These are phyloP conservation scores for Fusarium vanettenii DNA, from an alignment of 2,329 filamentous ascomycete species.

Conservation along the genomic window DNA sequence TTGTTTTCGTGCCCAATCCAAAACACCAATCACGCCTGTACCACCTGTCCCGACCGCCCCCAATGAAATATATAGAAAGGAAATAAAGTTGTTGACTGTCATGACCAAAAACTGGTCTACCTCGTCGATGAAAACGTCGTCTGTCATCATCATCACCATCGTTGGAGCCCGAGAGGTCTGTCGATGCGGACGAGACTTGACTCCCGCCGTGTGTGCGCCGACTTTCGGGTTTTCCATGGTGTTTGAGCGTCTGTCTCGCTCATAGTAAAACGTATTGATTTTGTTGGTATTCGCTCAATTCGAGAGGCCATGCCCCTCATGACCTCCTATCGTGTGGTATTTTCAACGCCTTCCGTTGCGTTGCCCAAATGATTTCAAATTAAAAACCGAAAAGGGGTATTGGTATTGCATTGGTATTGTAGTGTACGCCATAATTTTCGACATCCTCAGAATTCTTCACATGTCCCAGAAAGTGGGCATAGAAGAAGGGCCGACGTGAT, in stretches of 20 bases:
- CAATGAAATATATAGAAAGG: conserved; percentile 20
- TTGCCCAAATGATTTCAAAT: conserved; percentile 37
- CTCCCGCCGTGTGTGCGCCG: neutral
- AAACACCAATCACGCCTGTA: conserved; percentile 35
- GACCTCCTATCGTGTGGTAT: conserved; percentile 35
- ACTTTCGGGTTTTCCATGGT: conserved; percentile 5
- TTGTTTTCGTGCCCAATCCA: conserved; percentile 26
- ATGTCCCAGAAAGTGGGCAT: conserved; percentile 52
- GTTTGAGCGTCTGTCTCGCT: conserved; percentile 35
- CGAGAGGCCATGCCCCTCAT: conserved; percentile 32
- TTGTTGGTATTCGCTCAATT: conserved; percentile 37
- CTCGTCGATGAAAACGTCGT: conserved; percentile 36
- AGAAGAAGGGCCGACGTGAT: conserved; percentile 47
- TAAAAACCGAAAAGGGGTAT: conserved; percentile 42
- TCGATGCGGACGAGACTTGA: neutral
- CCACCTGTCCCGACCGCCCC: conserved; percentile 15
- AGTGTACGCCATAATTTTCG: conserved; percentile 43
- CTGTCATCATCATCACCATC: conserved; percentile 42
- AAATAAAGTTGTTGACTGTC: conserved; percentile 25
- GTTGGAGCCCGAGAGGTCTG: conserved; percentile 17
- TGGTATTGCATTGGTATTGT: conserved; percentile 32
- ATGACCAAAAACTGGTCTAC: conserved; percentile 28
- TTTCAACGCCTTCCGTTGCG: conserved; percentile 43
- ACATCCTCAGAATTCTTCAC: conserved; percentile 42
- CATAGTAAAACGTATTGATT: conserved; percentile 43